Evolutionary conservation across 2,329 filamentous ascomycete species (phyloP), one percentile per base, ranked within the genome.

Genomic region (Aureobasidium mangrovei): DNA sequence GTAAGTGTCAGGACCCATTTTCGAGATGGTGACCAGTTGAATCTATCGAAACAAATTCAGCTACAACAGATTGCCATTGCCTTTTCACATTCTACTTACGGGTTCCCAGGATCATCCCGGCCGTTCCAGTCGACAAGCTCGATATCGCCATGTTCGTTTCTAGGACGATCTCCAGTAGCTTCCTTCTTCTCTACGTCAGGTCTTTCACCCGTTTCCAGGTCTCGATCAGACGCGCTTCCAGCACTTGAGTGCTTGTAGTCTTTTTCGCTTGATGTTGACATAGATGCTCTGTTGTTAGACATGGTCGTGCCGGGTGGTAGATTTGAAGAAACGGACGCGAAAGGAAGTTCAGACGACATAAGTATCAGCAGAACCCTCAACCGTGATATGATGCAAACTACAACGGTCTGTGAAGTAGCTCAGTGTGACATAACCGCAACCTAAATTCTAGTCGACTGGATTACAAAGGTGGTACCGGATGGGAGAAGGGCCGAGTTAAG

Each of bases 1-100:
- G 63, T 63, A 5, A 62, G n/a, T 1, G 65, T 67, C 24, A 63
- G 47, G 7, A 62, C 28, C 61, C 63, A 65, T 60, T 68, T 67
- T 48, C 59, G 59, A 8, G 31, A 51, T 8, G 38, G 27, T 5
- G 58, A 57, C 64, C 64, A 67, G 44, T 66, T 65, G 59, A 63
- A 65, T 6, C 32, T 33, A 10, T 33, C 6, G 10, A 9, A 46
- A 56, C 32, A 7, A 7, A 33, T 6, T 7, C 32, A 33, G 6
- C 6, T 33, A 33, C 10, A 33, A 18, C 18, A 18, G 18, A 18
- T 18, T 18, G 18, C 18, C 18, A 18, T 18, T 1, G 18, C 18
- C 18, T 18, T 18, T 18, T 18, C 6, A 10, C 10, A 33, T 33
- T 26, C 7, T 33, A 7, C 48, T 47, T 33, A 33, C 31, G 60